phyloP scores from a whole-genome alignment of 441 rosid genomes.

The Omphalea diandra region DNA sequence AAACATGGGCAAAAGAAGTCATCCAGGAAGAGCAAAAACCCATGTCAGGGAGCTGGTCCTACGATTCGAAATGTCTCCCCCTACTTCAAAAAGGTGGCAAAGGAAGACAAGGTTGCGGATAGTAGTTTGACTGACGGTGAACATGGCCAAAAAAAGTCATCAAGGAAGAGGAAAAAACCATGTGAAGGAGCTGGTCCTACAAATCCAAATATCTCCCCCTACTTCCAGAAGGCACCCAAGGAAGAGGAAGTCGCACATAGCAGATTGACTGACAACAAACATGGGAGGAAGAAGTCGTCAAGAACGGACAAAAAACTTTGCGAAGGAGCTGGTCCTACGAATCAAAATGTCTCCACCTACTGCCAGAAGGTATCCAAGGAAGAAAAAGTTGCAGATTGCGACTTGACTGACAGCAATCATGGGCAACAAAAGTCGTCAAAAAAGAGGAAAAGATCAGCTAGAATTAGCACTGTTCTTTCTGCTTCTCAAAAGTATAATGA shows the following conservation, averaged over 20 bases:
- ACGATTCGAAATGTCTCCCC: no score
- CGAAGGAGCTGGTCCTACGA: not conserved
- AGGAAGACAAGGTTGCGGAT: no score
- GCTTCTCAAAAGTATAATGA: slow-evolving; percentile 45
- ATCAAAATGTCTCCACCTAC: not conserved
- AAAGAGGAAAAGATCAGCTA: not conserved
- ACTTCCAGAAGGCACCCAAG: not conserved
- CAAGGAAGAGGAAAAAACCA: not conserved
- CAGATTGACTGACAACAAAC: not conserved
- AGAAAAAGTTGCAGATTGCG: slow-evolving; percentile 1
- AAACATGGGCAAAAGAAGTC: not conserved
- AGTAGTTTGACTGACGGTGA: no score
- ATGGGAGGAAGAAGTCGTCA: not conserved
- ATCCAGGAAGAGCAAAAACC: no score
- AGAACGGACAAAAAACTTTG: not conserved
- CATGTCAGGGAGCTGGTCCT: no score
- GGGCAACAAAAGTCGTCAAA: slow-evolving; percentile 2
- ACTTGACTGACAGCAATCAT: not conserved
- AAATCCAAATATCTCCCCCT: not conserved
- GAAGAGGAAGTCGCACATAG: not conserved
- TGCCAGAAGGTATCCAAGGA: not conserved
- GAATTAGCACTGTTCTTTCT: slow-evolving; percentile 25
- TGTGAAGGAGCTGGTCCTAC: not conserved
- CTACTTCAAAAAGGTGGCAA: not conserved
- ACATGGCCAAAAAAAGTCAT: not conserved